phyloP scores from a whole-genome alignment of 202 grass and related monocot species.

The Saccharum hybrid region DNA sequence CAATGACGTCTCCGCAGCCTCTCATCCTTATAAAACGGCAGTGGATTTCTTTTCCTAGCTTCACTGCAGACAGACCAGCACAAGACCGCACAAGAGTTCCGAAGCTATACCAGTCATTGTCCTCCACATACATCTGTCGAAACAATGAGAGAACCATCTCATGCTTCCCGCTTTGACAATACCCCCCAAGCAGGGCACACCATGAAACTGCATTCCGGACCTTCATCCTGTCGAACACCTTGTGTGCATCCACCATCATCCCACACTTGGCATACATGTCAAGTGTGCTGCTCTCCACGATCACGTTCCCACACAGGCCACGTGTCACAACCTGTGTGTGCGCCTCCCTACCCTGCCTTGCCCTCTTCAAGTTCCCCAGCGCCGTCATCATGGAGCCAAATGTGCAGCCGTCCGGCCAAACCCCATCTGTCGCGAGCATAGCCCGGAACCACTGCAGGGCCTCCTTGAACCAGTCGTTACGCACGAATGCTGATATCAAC shows the following conservation, averaged over 20 bases:
- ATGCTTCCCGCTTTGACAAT: neutral
- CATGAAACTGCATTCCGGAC: neutral
- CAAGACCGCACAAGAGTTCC: neutral
- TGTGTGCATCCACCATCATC: neutral
- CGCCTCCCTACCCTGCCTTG: neutral
- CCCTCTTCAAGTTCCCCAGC: neutral
- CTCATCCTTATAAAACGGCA: neutral
- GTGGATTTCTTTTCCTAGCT: slow-evolving; percentile 2
- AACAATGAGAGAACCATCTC: neutral
- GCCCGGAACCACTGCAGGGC: neutral
- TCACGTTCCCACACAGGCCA: neutral
- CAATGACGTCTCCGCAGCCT: neutral
- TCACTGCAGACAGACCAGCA: neutral
- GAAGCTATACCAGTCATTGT: neutral
- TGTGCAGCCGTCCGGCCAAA: neutral
- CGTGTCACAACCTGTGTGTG: neutral
- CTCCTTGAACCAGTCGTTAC: neutral
- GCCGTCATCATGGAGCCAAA: neutral
- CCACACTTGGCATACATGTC: neutral
- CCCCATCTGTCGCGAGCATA: neutral
- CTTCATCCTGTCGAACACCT: neutral
- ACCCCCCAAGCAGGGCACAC: neutral
- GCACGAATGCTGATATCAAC: neutral
- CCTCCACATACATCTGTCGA: neutral
- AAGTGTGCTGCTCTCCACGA: slow-evolving; percentile 2